phyloP scores from a whole-genome alignment of 306 rosid species.

The Quercus cerris region DNA sequence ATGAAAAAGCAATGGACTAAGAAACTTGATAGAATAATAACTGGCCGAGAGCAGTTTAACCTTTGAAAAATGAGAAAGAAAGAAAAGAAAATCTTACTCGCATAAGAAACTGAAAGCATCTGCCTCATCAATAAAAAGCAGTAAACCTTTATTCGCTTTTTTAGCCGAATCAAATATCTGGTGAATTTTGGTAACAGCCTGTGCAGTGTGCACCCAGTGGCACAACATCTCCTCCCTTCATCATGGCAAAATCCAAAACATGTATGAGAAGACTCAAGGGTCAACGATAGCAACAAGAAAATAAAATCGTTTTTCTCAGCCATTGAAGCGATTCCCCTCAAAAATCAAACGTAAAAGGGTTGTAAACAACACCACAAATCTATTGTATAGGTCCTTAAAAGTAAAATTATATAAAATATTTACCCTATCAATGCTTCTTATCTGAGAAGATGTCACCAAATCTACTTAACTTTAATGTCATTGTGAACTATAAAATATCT shows the following conservation, averaged over 20 bases:
- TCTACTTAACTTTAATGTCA: neutral
- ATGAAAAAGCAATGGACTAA: neutral
- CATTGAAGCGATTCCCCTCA: neutral
- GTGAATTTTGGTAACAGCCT: slow-evolving; percentile 94
- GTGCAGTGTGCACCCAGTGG: slow-evolving; percentile 71
- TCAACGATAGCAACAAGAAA: neutral
- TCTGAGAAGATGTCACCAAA: neutral
- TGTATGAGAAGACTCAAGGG: slow-evolving; percentile 19
- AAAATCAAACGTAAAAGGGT: too few species aligned
- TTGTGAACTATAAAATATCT: neutral
- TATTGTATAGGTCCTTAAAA: neutral
- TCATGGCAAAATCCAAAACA: slow-evolving; percentile 99
- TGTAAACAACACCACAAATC: neutral
- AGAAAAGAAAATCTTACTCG: slow-evolving; percentile 60
- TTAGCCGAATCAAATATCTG: slow-evolving; percentile 99
- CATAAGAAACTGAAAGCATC: slow-evolving; percentile 83
- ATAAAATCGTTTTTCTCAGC: neutral
- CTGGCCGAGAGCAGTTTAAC: neutral
- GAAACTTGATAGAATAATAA: neutral
- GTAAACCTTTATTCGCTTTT: slow-evolving; percentile 79
- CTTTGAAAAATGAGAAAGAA: neutral
- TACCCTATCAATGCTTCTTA: neutral
- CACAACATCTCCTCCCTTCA: slow-evolving; percentile 99
- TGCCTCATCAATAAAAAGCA: slow-evolving; percentile 97
- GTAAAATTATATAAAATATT: neutral